These are phyloP conservation scores for Alternaria metachromatica DNA, from an alignment of 2,329 filamentous ascomycete species.

Conservation along the genomic window DNA sequence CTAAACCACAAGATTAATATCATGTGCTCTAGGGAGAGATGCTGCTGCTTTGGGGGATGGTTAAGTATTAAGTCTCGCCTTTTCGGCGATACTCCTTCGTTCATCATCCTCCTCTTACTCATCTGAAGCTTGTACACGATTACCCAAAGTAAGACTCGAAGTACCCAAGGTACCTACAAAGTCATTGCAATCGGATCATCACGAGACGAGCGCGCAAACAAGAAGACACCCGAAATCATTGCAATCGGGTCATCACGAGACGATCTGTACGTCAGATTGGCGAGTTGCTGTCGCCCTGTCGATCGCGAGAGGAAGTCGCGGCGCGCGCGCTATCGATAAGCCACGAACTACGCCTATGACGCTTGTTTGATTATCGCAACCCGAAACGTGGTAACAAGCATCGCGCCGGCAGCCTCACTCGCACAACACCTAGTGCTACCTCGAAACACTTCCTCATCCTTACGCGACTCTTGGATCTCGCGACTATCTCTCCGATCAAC, in stretches of 20 bases:
- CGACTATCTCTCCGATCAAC: background rate
- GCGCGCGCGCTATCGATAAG: constrained; percentile 20
- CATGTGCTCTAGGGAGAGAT: too few relatives aligned
- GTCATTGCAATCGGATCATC: background rate
- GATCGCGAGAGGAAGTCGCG: background rate
- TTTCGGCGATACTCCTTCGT: too few relatives aligned
- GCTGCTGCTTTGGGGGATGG: too few relatives aligned
- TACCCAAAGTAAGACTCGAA: too few relatives aligned
- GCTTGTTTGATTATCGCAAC: constrained; percentile 11
- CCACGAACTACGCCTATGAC: constrained; percentile 10
- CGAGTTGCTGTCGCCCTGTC: background rate
- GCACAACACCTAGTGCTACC: background rate
- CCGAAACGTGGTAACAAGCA: constrained; percentile 27
- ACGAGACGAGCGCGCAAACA: background rate
- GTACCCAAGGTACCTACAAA: background rate
- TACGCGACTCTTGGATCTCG: background rate
- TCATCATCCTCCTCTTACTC: too few relatives aligned
- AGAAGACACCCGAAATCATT: background rate
- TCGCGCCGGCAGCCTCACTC: constrained; percentile 3
- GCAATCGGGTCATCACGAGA: background rate
- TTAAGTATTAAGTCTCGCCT: too few relatives aligned
- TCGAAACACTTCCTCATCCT: background rate
- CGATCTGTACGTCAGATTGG: background rate
- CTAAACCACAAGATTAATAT: too few relatives aligned
- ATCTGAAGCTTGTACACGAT: too few relatives aligned